phyloP scores from a whole-genome alignment of 306 rosid genomes.

The Astragalus glycyphyllos region DNA sequence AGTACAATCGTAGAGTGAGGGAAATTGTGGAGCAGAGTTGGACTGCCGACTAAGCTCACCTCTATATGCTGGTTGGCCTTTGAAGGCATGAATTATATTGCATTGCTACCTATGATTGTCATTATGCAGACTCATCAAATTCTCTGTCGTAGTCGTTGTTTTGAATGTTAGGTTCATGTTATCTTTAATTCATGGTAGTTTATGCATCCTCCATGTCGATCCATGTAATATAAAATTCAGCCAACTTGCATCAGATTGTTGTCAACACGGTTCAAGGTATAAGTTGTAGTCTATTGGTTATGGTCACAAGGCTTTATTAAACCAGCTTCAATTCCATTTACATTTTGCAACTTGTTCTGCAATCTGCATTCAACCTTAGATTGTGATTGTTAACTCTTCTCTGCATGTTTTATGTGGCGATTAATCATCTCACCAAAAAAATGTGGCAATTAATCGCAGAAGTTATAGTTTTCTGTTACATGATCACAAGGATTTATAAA shows the following conservation, averaged over 20 bases:
- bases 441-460: too few species aligned
- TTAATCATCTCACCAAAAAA: too few species aligned
- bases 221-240: slow-evolving; percentile 52
- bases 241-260: slow-evolving; percentile 45
- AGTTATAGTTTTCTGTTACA: background rate
- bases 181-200: slow-evolving; percentile 41
- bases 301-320: slow-evolving; percentile 12
- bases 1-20: slow-evolving; percentile 87
- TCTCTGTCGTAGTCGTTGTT: slow-evolving; percentile 38
- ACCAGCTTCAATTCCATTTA: slow-evolving; percentile 4
- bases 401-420: background rate
- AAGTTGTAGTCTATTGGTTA: slow-evolving; percentile 41
- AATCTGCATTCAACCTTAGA: background rate
- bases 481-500: background rate
- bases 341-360: background rate
- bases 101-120: slow-evolving; percentile 40
- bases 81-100: slow-evolving; percentile 45
- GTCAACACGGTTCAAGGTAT: slow-evolving; percentile 40
- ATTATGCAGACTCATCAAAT: slow-evolving; percentile 50
- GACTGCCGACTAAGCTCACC: slow-evolving; percentile 76
- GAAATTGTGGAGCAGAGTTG: slow-evolving; percentile 96
- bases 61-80: slow-evolving; percentile 12
- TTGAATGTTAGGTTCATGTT: slow-evolving; percentile 41
- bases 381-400: background rate
- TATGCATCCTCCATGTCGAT: slow-evolving; percentile 33